These are phyloP conservation scores for Hericium rajendrae DNA, from an alignment of 768 basidiomycete species.

Conservation along the genomic window DNA sequence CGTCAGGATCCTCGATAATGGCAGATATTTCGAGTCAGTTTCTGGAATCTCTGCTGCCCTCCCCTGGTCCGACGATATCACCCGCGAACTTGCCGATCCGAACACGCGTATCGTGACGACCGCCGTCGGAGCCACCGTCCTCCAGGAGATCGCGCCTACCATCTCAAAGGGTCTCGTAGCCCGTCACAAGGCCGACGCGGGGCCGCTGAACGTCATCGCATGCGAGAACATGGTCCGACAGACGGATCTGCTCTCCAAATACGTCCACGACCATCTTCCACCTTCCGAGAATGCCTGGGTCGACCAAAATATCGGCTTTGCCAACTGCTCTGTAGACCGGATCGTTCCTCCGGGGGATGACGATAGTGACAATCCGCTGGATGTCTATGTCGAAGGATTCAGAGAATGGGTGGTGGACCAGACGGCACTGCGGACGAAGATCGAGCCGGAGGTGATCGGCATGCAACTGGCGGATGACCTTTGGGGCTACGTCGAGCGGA, in stretches of 20 bases:
- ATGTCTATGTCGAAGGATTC: constrained; percentile 32
- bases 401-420: constrained; percentile 31
- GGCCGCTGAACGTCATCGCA: constrained; percentile 27
- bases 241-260: constrained; percentile 22
- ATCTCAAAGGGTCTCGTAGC: constrained; percentile 25
- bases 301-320: constrained; percentile 26
- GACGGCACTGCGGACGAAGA: constrained; percentile 19
- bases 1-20: constrained; percentile 25
- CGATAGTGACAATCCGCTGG: constrained; percentile 18
- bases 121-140: constrained; percentile 26
- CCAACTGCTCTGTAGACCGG: constrained; percentile 33
- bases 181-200: constrained; percentile 17
- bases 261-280: constrained; percentile 21
- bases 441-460: constrained; percentile 20
- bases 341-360: constrained; percentile 22
- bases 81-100: constrained; percentile 15
- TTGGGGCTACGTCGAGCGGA: constrained; percentile 29
- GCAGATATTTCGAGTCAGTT: constrained; percentile 10
- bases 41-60: constrained; percentile 16
- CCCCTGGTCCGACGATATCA: constrained; percentile 9
- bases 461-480: constrained; percentile 25
- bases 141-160: constrained; percentile 25
- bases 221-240: constrained; percentile 33
- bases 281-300: constrained; percentile 22
- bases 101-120: constrained; percentile 25